phyloP scores from a whole-genome alignment of 140 eudicot species.

The Cichorium intybus region DNA sequence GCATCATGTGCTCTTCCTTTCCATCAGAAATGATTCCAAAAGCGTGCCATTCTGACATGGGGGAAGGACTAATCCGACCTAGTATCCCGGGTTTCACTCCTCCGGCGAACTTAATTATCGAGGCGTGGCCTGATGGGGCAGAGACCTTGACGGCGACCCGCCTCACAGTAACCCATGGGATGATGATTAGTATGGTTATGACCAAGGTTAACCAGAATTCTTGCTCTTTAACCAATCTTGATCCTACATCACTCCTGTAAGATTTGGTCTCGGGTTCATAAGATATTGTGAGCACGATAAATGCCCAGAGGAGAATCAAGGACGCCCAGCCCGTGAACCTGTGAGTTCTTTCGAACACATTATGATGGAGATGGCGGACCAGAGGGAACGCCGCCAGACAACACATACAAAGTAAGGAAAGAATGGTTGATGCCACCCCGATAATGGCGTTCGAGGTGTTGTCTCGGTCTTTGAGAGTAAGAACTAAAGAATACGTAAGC shows the following conservation, averaged over 20 bases:
- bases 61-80: slow-evolving; percentile 85
- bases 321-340: no score
- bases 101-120: slow-evolving; percentile 62
- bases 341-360: no score
- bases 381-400: slow-evolving; percentile 69
- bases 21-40: no score
- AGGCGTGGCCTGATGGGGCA: slow-evolving; percentile 67
- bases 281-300: no score
- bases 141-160: slow-evolving; percentile 62
- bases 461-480: slow-evolving; percentile 50
- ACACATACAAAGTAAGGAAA: slow-evolving; percentile 44
- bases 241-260: slow-evolving; percentile 38
- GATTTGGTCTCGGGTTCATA: slow-evolving; percentile 50
- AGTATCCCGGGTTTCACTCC: slow-evolving; percentile 68
- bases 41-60: slow-evolving; percentile 85
- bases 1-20: no score
- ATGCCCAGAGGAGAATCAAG: no score
- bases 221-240: slow-evolving; percentile 35
- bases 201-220: no score
- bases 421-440: slow-evolving; percentile 54
- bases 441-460: slow-evolving; percentile 48
- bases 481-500: slow-evolving; percentile 54
- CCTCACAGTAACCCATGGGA: slow-evolving; percentile 69
- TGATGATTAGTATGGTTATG: no score
- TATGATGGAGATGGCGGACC: slow-evolving; percentile 76